Evolutionary conservation across 768 basidiomycete species (phyloP), one percentile per base, ranked within the genome.

Genomic region (Tephrocybe sp.): DNA sequence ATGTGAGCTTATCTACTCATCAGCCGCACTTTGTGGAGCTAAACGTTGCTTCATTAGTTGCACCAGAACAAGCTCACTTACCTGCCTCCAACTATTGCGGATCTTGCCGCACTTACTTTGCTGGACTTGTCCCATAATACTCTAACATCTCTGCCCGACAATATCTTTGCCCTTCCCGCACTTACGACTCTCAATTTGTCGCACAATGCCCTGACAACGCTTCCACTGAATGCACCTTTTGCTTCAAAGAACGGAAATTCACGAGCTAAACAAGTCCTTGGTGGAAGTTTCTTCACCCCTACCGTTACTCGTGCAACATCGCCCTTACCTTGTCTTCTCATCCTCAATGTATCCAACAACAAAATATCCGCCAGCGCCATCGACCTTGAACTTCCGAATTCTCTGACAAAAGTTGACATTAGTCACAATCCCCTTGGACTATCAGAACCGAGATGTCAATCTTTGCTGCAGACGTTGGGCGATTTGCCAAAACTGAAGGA

Each of bases 111-210:
- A 17, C 73, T 93, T 16, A 82, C 83, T 11, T 71, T 70, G 42
- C 70, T 92, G 54, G 88, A 93, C 67, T 68, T 93, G 31, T 91
- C 89, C 0, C 76, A 87, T 63, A 92, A 92, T 63, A 66, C 72
- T 4, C 72, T 93, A 30, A 76, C 76, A 0, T 68, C 77, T 4
- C 73, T 92, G 10, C 90, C 90, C 1, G 59, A 68, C 30, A 78
- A 82, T 57, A 59, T 90, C 23, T 91, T 84, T 57, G 72, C 85
- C 11, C 78, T 92, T 16, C 87, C 89, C 6, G 71, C 80, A 33
- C 76, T 92, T 31, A 74, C 80, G 4, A 73, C 65, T 22, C 73
- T 92, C 44, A 88, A 91, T 54, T 53, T 92, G 12, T 85, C 89
- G 2, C 79, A 90, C 60, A 92, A 92, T 64, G 63, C 69, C 0